Conservation (phyloP, 768 basidiomycete species). For the Clathrus columnatus region DNA sequence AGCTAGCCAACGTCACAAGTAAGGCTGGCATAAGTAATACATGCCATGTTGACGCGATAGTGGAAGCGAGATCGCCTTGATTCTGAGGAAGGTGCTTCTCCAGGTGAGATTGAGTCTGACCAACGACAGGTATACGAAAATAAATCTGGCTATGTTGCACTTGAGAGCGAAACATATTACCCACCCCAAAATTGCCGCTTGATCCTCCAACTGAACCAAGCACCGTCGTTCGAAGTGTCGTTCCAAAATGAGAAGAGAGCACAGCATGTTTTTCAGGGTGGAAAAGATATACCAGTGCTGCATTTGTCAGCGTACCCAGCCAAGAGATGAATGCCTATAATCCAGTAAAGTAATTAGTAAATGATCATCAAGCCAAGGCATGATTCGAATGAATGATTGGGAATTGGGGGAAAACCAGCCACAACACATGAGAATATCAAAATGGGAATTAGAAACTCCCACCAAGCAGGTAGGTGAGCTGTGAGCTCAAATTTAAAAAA, state of each 20-base stretch:
- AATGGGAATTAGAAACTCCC: no score
- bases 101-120: conserved; percentile 14
- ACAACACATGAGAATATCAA: no score
- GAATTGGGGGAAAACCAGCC: not conserved
- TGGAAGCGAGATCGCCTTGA: conserved; percentile 3
- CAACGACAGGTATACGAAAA: conserved; percentile 8
- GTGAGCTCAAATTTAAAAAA: no score
- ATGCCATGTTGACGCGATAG: conserved; percentile 15
- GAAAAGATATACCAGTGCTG: conserved; percentile 89
- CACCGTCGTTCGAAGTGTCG: not conserved
- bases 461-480: no score
- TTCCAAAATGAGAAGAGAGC: conserved; percentile 4
- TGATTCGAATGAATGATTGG: not conserved
- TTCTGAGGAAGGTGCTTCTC: conserved; percentile 7
- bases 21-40: conserved; percentile 50
- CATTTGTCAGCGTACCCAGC: conserved; percentile 81
- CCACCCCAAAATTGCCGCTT: conserved; percentile 12
- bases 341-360: not conserved
- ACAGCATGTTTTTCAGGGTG: conserved; percentile 30
- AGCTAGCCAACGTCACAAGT: conserved; percentile 71
- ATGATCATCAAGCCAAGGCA: not conserved
- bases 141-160: conserved; percentile 2
- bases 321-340: conserved; percentile 65
- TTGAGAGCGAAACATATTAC: conserved; percentile 17
- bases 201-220: not conserved